Evolutionary conservation across 2,329 filamentous ascomycete species (phyloP), one percentile per base, ranked within the genome.

Genomic region (Coniosporium tulheliwenetii): DNA sequence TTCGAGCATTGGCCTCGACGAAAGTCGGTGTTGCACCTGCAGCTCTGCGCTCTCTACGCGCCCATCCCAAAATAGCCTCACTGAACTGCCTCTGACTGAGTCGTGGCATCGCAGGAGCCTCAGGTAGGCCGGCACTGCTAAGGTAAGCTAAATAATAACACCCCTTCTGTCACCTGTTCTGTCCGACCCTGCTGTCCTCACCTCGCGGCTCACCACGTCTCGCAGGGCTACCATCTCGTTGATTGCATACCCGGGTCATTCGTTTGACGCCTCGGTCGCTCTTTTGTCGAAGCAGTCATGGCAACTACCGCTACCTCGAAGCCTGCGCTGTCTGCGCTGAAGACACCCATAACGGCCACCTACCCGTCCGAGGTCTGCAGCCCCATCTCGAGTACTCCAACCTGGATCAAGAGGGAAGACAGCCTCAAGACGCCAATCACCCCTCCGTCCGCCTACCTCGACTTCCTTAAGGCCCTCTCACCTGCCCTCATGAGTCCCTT

Each of bases 401-500:
- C 69, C 41, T 70, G 73, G 50, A 74, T 87, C 67, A 89, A 87
- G 60, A 65, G 65, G 41, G 73, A 81, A 50, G 70, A 81, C 42
- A 73, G 78, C 44, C 62, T 69, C 36, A 81, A 78, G 63, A 95
- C 87, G 4, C 87, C 87, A 38, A 93, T 96, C 59, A 93, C 83
- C 39, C 89, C 89, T 40, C 89, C 89, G 2, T 70, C 75, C 15
- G 87, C 89, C 43, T 96, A 96, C 58, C 81, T 85, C 49, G 86
- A 96, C 55, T 96, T 95, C 56, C 77, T 96, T 47, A 89, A 86
- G 63, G 78, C 79, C 44, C 77, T 93, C 63, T 80, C 74, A 1
- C 73, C 74, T 1, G 67, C 80, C 13, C 69, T 86, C 43, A 75
- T 78, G 55, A 85, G 79, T 47, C 82, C 83, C 8, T 63, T 74